Evolutionary conservation across 768 basidiomycete genomes (phyloP), one percentile per base, ranked within the genome.

Genomic region (Leccinum olivaceopallidum): DNA sequence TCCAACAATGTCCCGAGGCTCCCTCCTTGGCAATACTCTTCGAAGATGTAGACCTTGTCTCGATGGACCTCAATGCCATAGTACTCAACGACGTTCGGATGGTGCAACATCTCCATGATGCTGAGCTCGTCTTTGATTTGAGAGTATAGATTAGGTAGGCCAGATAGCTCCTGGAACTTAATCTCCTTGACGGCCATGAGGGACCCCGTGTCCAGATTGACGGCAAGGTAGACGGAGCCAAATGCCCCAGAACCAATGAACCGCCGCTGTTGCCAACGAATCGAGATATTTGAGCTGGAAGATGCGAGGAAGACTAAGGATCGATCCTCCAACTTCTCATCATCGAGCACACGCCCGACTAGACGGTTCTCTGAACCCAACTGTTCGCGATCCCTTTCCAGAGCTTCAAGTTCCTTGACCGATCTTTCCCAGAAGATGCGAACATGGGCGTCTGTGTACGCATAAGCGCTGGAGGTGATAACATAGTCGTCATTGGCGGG

Each of bases 101-200:
- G 97, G 63, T 93, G 92, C 26, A 98, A 82, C 86, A 98, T 89
- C 74, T 95, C 94, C 97, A 99, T 99, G 58, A 99, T 94, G 65
- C 86, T 88, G 58, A 97, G 86, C 76, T 99, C 97, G 72, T 98
- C 95, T 72, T 87, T 90, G 75, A 98, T 97, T 71, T 95, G 92
- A 56, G 91, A 83, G 77, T 94, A 93, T 28, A 98, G 81, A 63
- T 86, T 92, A 4, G 95, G 91, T 55, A 94, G 77, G 20, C 92
- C 93, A 6, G 92, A 87, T 13, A 96, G 79, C 72, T 98, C 96
- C 71, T 95, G 94, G 74, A 95, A 96, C 60, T 94, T 94, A 73
- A 98, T 94, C 78, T 98, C 97, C 78, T 99, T 99, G 69, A 98
- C 97, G 9, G 97, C 97, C 95, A 99, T 98, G 62, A 98, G 85